Conservation (phyloP, 2,329 filamentous ascomycete genomes). For the Macroventuria anomochaeta region DNA sequence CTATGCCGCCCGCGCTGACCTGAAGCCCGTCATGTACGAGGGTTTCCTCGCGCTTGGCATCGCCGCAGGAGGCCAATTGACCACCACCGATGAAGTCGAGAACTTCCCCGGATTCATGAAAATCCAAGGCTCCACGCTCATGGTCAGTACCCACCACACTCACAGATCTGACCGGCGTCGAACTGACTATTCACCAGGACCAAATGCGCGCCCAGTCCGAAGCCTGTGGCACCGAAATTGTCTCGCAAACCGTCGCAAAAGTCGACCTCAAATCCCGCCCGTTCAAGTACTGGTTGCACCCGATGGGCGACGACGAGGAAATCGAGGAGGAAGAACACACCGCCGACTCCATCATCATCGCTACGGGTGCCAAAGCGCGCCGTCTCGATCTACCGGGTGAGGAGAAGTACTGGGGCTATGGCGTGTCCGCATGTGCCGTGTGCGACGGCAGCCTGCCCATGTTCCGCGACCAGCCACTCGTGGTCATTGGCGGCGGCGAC, state of each 20-base stretch:
- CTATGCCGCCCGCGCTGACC: slow-evolving; percentile 91
- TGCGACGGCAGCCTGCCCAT: slow-evolving; percentile 97
- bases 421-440: slow-evolving; percentile 94
- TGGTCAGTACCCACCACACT: slow-evolving; percentile 61
- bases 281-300: slow-evolving; percentile 81
- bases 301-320: slow-evolving; percentile 79
- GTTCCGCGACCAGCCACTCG: slow-evolving; percentile 93
- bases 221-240: slow-evolving; percentile 89
- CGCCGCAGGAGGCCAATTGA: slow-evolving; percentile 93
- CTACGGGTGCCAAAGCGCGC: slow-evolving; percentile 90
- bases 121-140: slow-evolving; percentile 85
- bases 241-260: slow-evolving; percentile 89
- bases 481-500: slow-evolving; percentile 96
- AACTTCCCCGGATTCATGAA: slow-evolving; percentile 96
- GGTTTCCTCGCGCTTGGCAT: slow-evolving; percentile 98
- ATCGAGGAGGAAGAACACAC: slow-evolving; percentile 76
- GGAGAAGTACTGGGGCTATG: slow-evolving; percentile 96
- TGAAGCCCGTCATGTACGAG: slow-evolving; percentile 95
- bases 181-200: slow-evolving; percentile 61
- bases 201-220: slow-evolving; percentile 91
- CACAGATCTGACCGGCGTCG: not conserved
- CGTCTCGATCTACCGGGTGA: slow-evolving; percentile 84
- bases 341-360: slow-evolving; percentile 90
- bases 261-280: slow-evolving; percentile 83
- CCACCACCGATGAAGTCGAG: slow-evolving; percentile 97